Evolutionary conservation across 2,329 filamentous ascomycete species (phyloP), one percentile per base, ranked within the genome.

Genomic region (Cytospora paraplurivora): DNA sequence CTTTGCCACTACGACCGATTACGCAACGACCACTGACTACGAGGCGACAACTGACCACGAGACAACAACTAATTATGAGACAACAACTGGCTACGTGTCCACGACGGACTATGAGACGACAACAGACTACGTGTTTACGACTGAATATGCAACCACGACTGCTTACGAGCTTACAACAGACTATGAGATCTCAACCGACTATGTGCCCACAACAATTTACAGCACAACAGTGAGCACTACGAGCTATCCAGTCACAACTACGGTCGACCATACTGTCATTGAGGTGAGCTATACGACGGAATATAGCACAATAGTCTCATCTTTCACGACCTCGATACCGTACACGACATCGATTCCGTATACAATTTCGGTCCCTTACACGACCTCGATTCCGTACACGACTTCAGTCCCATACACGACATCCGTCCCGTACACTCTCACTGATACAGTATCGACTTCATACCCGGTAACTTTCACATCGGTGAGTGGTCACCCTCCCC

Each of bases 141-240:
- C 41, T 1, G 44, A 47, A 10, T 47, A 47, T 7, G n/a, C 7
- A 10, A 8, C n/a, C 2, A 21, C n/a, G 7, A 21, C 44, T 12
- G 44, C 19, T 19, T 47, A 21, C 10, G 41, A 17, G 41, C 7
- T n/a, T 10, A 44, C 17, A 44, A 44, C 41, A 19, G 41, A n/a
- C 17, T 44, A 44, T 10, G 41, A 7, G 41, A 1, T 7, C 7
- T n/a, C 41, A 19, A 68, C 66, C 1, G 64, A 68, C 33, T 41
- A 61, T 3, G 62, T 67, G n/a, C 66, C 63, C 12, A 68, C 65
- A 34, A 68, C 68, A 15, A 51, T 66, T 10, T 47, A 47, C 10
- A 47, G 44, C 44, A 47, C 44, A 19, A 47, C 44, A 17, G 44
- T 47, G n/a, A 47, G 44, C 44, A 21, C 17, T n/a, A n/a, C n/a